Percentiles rank a stretch among this genome's conserved stretches.
Conservation (phyloP, 2,329 filamentous ascomycete species). For the Aphanoascus verrucosus region DNA sequence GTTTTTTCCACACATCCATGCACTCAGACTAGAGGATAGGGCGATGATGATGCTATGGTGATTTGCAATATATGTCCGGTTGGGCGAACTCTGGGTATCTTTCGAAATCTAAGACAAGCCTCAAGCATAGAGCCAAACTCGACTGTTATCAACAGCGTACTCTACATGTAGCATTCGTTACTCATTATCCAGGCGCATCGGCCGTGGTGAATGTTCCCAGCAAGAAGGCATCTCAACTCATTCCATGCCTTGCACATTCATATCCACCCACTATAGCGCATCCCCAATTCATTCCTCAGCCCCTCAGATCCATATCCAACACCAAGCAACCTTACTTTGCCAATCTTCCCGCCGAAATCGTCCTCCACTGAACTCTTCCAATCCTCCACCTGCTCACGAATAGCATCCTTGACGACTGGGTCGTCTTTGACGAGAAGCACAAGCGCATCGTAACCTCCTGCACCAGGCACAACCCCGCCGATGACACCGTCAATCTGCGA, state of each 20-base stretch:
- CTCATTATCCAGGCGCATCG: neutral
- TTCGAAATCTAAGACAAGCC: too few relatives aligned
- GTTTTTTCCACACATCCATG: too few relatives aligned
- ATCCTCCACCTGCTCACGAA: slow-evolving; percentile 52
- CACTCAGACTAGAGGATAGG: too few relatives aligned
- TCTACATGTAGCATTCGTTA: neutral
- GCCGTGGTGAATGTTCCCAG: neutral
- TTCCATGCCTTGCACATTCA: slow-evolving; percentile 11
- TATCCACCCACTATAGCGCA: slow-evolving; percentile 17
- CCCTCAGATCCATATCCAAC: slow-evolving; percentile 40
- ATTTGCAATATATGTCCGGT: too few relatives aligned
- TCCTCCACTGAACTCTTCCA: slow-evolving; percentile 49
- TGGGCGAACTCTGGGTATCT: too few relatives aligned
- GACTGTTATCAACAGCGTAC: too few relatives aligned
- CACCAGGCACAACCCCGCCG: slow-evolving; percentile 85
- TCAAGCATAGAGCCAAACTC: too few relatives aligned
- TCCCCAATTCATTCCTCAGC: slow-evolving; percentile 31
- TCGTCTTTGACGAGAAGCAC: slow-evolving; percentile 69
- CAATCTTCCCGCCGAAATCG: slow-evolving; percentile 37
- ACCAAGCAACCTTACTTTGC: slow-evolving; percentile 35
- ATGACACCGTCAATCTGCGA: slow-evolving; percentile 64
- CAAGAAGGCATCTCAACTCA: neutral
- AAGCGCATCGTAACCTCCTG: slow-evolving; percentile 86
- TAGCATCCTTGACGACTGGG: slow-evolving; percentile 47
- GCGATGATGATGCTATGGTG: too few relatives aligned